Evolutionary conservation across 139 green algal genomes (phyloP).

Genomic region (Chlorella ohadii): DNA sequence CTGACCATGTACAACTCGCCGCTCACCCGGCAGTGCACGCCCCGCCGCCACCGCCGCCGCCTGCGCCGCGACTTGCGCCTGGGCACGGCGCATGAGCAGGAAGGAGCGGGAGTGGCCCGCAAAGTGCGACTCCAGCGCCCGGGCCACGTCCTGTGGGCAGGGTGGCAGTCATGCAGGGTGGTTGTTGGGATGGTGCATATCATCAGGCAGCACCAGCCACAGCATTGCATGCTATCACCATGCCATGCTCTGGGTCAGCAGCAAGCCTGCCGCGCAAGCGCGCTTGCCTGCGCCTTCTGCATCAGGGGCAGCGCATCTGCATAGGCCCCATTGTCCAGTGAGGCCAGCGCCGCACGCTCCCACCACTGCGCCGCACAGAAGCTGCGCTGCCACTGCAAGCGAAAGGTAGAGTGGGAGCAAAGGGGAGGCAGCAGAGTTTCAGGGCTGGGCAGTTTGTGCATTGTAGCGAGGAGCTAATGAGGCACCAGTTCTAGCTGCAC

Average conservation of each 20-base stretch:
- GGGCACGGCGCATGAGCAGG: slow-evolving; percentile 1
- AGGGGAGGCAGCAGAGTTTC: too few species aligned
- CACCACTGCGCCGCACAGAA: slow-evolving; percentile 55
- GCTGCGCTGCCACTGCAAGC: slow-evolving; percentile 34
- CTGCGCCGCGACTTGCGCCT: not conserved
- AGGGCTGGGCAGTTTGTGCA: too few species aligned
- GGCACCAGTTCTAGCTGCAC: too few species aligned
- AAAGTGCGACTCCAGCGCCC: slow-evolving; percentile 14
- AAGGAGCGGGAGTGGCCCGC: slow-evolving; percentile 9
- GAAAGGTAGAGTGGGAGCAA: not conserved
- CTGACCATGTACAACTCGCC: too few species aligned
- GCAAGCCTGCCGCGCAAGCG: not conserved
- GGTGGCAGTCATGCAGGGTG: too few species aligned
- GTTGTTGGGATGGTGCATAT: too few species aligned
- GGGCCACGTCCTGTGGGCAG: slow-evolving; percentile 11
- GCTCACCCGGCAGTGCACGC: not conserved
- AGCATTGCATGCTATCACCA: too few species aligned
- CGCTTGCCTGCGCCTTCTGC: slow-evolving; percentile 31
- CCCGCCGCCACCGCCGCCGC: not conserved
- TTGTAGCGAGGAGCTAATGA: too few species aligned
- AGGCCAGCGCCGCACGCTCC: slow-evolving; percentile 43
- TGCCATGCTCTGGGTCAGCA: too few species aligned
- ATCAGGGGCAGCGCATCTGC: slow-evolving; percentile 50
- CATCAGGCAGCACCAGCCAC: too few species aligned
- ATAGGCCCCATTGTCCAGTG: slow-evolving; percentile 28